phyloP scores from a whole-genome alignment of 2,329 filamentous ascomycete species.

The Drechslerella dactyloides region DNA sequence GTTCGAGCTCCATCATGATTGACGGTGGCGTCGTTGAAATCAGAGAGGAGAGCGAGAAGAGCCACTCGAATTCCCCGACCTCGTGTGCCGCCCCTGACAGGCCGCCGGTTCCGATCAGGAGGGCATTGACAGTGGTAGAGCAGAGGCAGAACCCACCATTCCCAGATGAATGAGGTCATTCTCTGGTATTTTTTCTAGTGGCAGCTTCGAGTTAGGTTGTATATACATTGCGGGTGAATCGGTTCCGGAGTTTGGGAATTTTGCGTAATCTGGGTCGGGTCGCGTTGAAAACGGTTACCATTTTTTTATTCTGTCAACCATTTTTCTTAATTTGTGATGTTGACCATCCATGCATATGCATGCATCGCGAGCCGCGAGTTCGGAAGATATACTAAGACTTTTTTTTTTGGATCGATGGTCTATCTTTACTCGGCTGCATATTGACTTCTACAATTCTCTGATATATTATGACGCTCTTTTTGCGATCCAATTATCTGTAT shows the following conservation, averaged over 20 bases:
- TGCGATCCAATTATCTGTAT: too few species aligned
- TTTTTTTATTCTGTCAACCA: too few species aligned
- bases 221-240: background rate
- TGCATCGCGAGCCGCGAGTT: too few species aligned
- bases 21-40: conserved; percentile 10
- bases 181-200: background rate
- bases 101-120: conserved; percentile 24
- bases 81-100: conserved; percentile 1
- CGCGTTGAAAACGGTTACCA: too few species aligned
- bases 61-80: conserved; percentile 14
- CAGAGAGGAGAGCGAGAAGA: conserved; percentile 17
- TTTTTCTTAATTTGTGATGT: too few species aligned
- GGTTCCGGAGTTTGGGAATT: background rate
- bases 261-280: background rate
- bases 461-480: too few species aligned
- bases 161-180: conserved; percentile 13
- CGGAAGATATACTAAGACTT: too few species aligned
- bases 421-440: too few species aligned
- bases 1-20: conserved; percentile 41
- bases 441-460: too few species aligned
- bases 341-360: too few species aligned
- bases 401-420: too few species aligned
- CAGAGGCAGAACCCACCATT: conserved; percentile 3
- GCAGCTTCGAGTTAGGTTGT: background rate
- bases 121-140: conserved; percentile 19